Evolutionary conservation across 495 filamentous ascomycete genomes (phyloP).

Genomic region (Penicillium mononematosum): DNA sequence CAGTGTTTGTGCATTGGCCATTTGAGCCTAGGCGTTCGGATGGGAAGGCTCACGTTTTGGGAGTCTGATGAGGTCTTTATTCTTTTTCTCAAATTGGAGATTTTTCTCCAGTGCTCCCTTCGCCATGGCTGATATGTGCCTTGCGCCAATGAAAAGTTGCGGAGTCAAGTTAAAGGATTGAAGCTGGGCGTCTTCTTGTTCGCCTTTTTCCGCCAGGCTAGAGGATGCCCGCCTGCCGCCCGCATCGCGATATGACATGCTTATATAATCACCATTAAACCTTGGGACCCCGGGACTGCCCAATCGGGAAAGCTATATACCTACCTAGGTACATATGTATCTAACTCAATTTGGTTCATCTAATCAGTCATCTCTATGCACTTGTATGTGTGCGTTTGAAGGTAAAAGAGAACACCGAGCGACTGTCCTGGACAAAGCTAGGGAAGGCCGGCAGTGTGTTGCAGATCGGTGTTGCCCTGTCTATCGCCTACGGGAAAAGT

Average conservation of each 20-base stretch:
- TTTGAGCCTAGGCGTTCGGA: neutral
- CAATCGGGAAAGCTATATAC: neutral
- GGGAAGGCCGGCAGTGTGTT: constrained; percentile 30
- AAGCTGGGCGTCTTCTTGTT: constrained; percentile 18
- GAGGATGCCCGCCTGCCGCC: neutral
- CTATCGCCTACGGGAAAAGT: constrained; percentile 36
- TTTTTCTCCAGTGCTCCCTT: constrained; percentile 30
- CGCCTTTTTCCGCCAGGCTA: constrained; percentile 27
- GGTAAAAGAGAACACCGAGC: constrained; percentile 43
- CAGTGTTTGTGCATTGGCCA: constrained; percentile 17
- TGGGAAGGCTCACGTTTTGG: constrained; percentile 33
- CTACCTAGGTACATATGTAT: too few relatives aligned
- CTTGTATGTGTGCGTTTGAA: constrained; percentile 31
- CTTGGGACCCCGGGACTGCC: neutral
- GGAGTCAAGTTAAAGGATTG: neutral
- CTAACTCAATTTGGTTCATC: neutral
- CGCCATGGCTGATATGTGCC: constrained; percentile 21
- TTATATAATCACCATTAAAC: neutral
- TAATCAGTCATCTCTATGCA: constrained; percentile 38
- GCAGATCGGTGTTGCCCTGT: constrained; percentile 34
- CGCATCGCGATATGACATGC: neutral
- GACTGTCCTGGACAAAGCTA: constrained; percentile 42
- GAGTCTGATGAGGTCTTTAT: constrained; percentile 38
- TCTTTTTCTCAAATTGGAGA: constrained; percentile 40
- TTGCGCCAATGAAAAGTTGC: neutral